phyloP scores from a whole-genome alignment of 179 eudicot species.

The Patellifolia procumbens region DNA sequence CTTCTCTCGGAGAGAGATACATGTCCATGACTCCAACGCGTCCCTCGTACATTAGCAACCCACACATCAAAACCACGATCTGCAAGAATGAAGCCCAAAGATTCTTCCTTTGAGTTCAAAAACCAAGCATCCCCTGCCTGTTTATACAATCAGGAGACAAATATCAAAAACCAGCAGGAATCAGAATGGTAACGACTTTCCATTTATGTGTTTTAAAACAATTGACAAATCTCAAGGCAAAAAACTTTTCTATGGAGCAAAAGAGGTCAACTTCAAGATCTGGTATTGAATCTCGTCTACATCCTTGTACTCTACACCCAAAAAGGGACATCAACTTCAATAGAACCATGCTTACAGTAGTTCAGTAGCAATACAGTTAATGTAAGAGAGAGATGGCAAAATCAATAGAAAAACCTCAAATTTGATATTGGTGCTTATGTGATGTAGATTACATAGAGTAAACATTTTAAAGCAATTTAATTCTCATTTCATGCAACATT shows the following conservation, averaged over 20 bases:
- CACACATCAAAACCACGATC: constrained; percentile 96
- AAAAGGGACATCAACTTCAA: not conserved
- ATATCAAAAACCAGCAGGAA: not conserved
- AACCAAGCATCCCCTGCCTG: constrained; percentile 98
- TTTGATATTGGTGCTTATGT: not conserved
- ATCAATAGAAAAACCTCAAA: not conserved
- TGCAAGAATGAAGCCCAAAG: constrained; percentile 92
- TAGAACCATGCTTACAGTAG: not conserved
- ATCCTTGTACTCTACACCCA: too few species aligned
- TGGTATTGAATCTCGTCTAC: too few species aligned
- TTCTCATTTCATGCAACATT: not conserved
- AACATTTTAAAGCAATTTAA: too few species aligned
- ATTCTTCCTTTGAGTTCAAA: constrained; percentile 66
- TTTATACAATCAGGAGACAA: constrained; percentile 16
- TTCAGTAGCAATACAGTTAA: not conserved
- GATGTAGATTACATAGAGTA: not conserved
- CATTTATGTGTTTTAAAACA: not conserved
- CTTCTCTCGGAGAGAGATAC: constrained; percentile 63
- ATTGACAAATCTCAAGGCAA: not conserved
- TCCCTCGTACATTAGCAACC: constrained; percentile 93
- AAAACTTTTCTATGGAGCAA: not conserved
- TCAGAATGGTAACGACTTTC: not conserved
- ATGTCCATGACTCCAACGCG: constrained; percentile 95
- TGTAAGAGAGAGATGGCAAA: not conserved
- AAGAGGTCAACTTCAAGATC: not conserved